Base-by-base conservation (phyloP, 2,329 filamentous ascomycete genomes). In the Sclerotinia glacialis region DNA sequence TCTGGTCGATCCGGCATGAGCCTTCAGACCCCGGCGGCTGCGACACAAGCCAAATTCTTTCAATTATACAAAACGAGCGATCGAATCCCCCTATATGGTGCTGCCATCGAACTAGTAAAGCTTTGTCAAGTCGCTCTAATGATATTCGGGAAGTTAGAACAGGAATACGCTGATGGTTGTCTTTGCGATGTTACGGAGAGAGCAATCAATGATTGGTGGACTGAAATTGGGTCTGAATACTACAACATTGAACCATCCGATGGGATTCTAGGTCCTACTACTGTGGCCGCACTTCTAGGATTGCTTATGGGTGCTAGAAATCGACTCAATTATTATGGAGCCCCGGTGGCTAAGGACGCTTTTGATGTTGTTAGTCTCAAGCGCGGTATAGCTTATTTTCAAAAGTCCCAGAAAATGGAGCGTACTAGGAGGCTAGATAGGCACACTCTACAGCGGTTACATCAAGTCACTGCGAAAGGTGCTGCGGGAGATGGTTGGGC, bases 151-250 rank as follows among this genome's bases (percentile, higher is more conserved):
- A 92, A 93, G 76, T 81, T 98, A 7, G 89, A 91, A n/a, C 85
- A 89, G 40, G 91, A 93, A 71, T 98, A 96, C 76, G 91, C 92
- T 9, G 95, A 99, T 74, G 95, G 95, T 0, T 80, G 97, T 31
- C 84, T 99, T 3, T 99, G 95, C 77, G 95, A 99, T 79, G 83
- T 95, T 53, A 98, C 95, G 0, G 95, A 99, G 77, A 89, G 85
- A 69, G 92, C 93, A 1, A 87, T 98, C 72, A 89, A 89, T 69
- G 91, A 97, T 77, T 99, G 95, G 95, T 98, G 95, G 95, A 89
- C 91, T 1, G 92, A 97, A 74, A 89, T 97, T 68, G 95, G 95
- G 1, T 89, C 89, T 0, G 94, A 98, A 71, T 89, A 95, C 74
- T 97, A 94, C 80, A 96, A 94, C 65, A 86, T 93, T 44, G 95